Base-by-base conservation (phyloP, 345 rosid species). In the Melaleuca quinquenervia region DNA sequence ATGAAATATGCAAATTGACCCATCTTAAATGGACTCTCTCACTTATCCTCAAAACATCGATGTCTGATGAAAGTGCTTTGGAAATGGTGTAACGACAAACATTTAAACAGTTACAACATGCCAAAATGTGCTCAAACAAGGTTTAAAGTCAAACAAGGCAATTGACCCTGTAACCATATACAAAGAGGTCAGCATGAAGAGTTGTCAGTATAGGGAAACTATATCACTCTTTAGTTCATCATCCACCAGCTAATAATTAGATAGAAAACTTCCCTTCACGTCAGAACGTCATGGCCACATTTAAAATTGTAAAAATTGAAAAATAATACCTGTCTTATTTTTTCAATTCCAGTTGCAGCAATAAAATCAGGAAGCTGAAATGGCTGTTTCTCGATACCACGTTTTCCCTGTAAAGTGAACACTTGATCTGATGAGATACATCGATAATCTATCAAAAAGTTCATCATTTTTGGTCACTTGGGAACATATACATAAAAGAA, bases 361-460 rank as follows among this genome's bases (percentile, higher is more conserved):
- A 98, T 98, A 88, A 98, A 98, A 93, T 96, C 99, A 84, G 99
- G 99, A 89, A 98, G 98, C 89, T 95, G 99, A 90, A 98, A 98
- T 84, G 99, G 99, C 83, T 91, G 99, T 89, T 98, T 98, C 94
- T 98, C 99, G 70, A 98, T 98, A 86, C 99, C 99, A 84, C 99
- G 99, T 88, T 98, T 98, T 36, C 99, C 99, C 99, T 98, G 93
- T 92, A 93, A 86, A 92, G 85, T 70, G 32, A 89, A 84, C 85
- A 82, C 85, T 82, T 87, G 83, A 89, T 53, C 50, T 62, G n/a
- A 27, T 84, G 52, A 32, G 84, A 90, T 94, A 55, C 26, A 58
- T 84, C 78, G 82, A 86, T 41, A 52, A 70, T 83, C 13, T n/a
- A 24, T 70, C 83, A 20, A 60, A 60, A 48, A 24, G 8, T 29